phyloP scores from a whole-genome alignment of 1,139 yeast species.

The Hansenula anomala region DNA sequence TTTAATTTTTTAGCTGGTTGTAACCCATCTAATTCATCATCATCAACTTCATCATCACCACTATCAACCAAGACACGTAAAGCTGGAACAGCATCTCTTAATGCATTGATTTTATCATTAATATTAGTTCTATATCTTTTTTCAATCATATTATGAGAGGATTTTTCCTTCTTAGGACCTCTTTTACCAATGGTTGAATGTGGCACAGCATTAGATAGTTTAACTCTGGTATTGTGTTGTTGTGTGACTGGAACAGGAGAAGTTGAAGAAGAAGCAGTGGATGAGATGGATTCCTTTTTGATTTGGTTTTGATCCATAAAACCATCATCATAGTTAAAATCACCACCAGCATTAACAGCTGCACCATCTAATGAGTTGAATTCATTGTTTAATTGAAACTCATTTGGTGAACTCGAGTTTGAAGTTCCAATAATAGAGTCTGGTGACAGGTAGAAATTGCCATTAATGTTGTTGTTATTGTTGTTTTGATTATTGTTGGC shows the following conservation, averaged over 20 bases:
- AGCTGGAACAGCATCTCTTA: constrained; percentile 69
- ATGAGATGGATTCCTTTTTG: constrained; percentile 7
- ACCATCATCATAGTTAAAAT: constrained; percentile 1
- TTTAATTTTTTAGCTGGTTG: constrained; percentile 84
- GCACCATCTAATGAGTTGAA: constrained; percentile 1
- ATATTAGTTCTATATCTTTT: constrained; percentile 72
- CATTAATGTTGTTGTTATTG: not conserved
- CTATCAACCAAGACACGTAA: constrained; percentile 36
- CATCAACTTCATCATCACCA: constrained; percentile 30
- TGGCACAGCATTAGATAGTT: constrained; percentile 19
- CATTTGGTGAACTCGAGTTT: constrained; percentile 18
- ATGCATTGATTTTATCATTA: constrained; percentile 58
- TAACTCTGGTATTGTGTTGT: constrained; percentile 6
- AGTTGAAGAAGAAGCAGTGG: constrained; percentile 10
- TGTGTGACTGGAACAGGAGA: constrained; percentile 8
- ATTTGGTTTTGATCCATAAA: constrained; percentile 1
- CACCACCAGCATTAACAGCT: too few relatives aligned
- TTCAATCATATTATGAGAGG: constrained; percentile 71
- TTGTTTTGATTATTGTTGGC: too few relatives aligned
- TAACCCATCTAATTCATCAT: constrained; percentile 65
- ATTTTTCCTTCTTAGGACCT: constrained; percentile 43
- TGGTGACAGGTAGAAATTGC: constrained; percentile 14
- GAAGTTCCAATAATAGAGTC: constrained; percentile 14
- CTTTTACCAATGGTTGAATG: constrained; percentile 19
- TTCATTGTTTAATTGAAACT: constrained; percentile 5